phyloP scores from a whole-genome alignment of 1,139 yeast species.

The Yamadazyma kanchanaburiensis region DNA sequence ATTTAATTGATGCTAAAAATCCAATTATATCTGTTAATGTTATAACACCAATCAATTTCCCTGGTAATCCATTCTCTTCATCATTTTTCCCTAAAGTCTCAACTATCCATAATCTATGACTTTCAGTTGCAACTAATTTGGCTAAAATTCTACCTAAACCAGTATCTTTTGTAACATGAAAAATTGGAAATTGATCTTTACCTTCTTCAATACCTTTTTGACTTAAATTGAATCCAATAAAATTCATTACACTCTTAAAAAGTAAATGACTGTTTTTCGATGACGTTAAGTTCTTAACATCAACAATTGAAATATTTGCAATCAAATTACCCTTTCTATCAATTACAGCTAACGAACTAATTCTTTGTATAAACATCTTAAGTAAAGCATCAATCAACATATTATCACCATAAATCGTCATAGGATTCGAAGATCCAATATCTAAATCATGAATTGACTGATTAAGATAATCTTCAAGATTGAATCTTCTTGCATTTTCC shows the following conservation, averaged over 20 bases:
- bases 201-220: conserved; percentile 91
- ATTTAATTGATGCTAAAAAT: conserved; percentile 65
- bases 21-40: conserved; percentile 87
- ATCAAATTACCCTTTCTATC: conserved; percentile 71
- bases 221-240: conserved; percentile 79
- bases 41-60: conserved; percentile 83
- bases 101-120: conserved; percentile 93
- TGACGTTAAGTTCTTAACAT: conserved; percentile 81
- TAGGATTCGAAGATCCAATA: conserved; percentile 69
- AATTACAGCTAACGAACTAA: conserved; percentile 91
- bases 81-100: conserved; percentile 29
- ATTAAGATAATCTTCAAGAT: conserved; percentile 71
- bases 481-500: conserved; percentile 89
- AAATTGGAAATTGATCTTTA: conserved; percentile 93
- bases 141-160: conserved; percentile 89
- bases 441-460: conserved; percentile 62
- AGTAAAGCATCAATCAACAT: conserved; percentile 80
- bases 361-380: conserved; percentile 80
- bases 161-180: conserved; percentile 79
- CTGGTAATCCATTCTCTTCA: conserved; percentile 51
- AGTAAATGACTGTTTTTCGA: conserved; percentile 80
- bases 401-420: conserved; percentile 82
- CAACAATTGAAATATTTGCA: conserved; percentile 93
- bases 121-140: conserved; percentile 88
- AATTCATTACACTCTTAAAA: conserved; percentile 80